Percentiles rank a stretch among this genome's conserved stretches.
phyloP scores from a whole-genome alignment of 176 grass and related monocot genomes.

The Zoysia pacifica region DNA sequence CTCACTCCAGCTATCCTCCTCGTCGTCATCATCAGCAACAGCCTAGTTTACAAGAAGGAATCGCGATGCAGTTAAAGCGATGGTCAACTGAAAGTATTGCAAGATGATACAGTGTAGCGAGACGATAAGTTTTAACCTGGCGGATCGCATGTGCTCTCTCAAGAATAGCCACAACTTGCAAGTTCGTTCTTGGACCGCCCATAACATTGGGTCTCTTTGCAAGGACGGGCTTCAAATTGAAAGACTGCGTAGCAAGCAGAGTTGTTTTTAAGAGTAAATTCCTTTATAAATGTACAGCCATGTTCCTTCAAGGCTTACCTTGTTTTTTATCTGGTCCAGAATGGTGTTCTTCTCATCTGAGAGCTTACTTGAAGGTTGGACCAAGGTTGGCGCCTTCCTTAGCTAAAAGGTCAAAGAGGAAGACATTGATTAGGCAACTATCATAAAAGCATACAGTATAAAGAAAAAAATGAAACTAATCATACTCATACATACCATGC shows the following conservation, averaged over 20 bases:
- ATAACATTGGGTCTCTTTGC: constrained; percentile 72
- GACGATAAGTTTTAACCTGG: constrained; percentile 48
- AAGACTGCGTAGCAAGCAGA: constrained; percentile 59
- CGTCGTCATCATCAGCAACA: constrained; percentile 67
- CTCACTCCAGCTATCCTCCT: constrained; percentile 86
- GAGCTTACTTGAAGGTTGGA: constrained; percentile 61
- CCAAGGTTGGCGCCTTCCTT: constrained; percentile 62
- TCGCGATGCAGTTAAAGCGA: background rate
- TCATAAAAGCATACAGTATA: constrained; percentile 10
- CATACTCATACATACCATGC: constrained; percentile 59
- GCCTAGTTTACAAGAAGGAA: constrained; percentile 51
- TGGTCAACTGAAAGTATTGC: constrained; percentile 9
- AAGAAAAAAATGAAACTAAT: constrained; percentile 6
- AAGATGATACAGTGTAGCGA: background rate
- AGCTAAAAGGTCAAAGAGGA: constrained; percentile 47
- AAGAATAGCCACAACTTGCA: constrained; percentile 88
- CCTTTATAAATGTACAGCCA: background rate
- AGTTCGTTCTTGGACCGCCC: constrained; percentile 67
- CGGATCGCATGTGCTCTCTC: constrained; percentile 95
- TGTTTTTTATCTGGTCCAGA: constrained; percentile 85
- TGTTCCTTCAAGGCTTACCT: constrained; percentile 45
- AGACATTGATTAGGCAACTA: constrained; percentile 8
- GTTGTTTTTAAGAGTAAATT: constrained; percentile 10
- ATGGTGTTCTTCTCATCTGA: constrained; percentile 57
- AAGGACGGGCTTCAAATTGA: constrained; percentile 78